Percentiles rank a stretch among this genome's conserved stretches.
Evolutionary conservation across 139 green algal genomes (phyloP).

Genomic region (Limnomonas spitsbergensis): DNA sequence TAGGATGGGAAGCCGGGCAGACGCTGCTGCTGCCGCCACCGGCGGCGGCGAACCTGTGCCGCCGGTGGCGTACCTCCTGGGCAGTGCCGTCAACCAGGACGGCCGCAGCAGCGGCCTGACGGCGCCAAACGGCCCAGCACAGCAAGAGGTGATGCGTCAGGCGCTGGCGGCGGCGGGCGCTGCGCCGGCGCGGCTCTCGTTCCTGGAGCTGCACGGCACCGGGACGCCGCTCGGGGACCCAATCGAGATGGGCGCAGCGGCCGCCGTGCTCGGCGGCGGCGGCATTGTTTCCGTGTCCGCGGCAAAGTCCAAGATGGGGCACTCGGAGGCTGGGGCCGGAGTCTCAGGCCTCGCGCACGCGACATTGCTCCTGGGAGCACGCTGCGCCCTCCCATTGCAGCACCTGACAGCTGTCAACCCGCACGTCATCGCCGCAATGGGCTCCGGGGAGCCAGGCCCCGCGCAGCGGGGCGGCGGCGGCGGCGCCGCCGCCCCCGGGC

Average conservation of each 20-base stretch:
- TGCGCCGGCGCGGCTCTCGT: constrained; percentile 16
- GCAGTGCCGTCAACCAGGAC: constrained; percentile 85
- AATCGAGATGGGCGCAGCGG: constrained; percentile 64
- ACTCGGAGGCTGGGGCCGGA: constrained; percentile 80
- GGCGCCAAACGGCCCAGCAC: constrained; percentile 80
- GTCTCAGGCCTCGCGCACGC: constrained; percentile 65
- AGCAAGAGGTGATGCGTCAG: constrained; percentile 63
- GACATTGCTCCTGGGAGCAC: neutral
- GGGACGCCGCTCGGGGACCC: constrained; percentile 75
- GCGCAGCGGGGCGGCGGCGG: neutral
- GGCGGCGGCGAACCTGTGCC: neutral
- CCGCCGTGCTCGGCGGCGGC: constrained; percentile 23
- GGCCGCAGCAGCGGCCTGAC: constrained; percentile 83
- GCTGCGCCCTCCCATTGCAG: constrained; percentile 31
- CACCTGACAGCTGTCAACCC: constrained; percentile 65
- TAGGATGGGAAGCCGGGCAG: neutral
- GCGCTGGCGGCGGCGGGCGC: constrained; percentile 36
- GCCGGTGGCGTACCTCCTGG: constrained; percentile 42
- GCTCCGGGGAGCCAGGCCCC: neutral
- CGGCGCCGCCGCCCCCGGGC: too few species aligned
- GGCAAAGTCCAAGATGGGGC: constrained; percentile 71
- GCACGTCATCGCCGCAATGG: constrained; percentile 50
- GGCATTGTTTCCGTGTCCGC: neutral
- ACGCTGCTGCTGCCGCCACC: neutral
- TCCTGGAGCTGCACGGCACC: constrained; percentile 58